Percentiles rank a stretch among this genome's conserved stretches.
phyloP scores from a whole-genome alignment of 2,329 filamentous ascomycete genomes.

The Colletotrichum navitas region DNA sequence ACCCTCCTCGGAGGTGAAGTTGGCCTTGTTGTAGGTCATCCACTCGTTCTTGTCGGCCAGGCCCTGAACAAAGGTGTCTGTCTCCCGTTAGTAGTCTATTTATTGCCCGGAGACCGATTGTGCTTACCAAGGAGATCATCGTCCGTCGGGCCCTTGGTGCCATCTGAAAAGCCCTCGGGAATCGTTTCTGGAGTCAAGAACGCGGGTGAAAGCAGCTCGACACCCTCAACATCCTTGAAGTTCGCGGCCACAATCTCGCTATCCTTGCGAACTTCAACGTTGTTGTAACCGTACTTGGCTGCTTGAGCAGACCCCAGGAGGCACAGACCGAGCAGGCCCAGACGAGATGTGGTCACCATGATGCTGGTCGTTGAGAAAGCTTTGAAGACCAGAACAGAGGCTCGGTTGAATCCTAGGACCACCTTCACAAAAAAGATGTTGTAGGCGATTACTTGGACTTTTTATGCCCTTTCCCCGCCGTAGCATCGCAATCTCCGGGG shows the following conservation, averaged over 20 bases:
- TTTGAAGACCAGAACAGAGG: not conserved
- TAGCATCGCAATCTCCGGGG: not conserved
- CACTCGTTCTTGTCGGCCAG: slow-evolving; percentile 45
- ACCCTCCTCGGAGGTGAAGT: slow-evolving; percentile 45
- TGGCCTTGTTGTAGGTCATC: slow-evolving; percentile 45
- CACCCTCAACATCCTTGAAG: slow-evolving; percentile 36
- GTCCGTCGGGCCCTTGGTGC: slow-evolving; percentile 48
- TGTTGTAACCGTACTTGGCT: slow-evolving; percentile 42
- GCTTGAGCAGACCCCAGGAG: slow-evolving; percentile 33
- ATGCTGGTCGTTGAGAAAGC: not conserved
- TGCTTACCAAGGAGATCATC: slow-evolving; percentile 39
- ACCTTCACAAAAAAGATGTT: not conserved
- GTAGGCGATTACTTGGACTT: not conserved
- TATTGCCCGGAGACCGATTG: no score
- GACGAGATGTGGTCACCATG: slow-evolving; percentile 27
- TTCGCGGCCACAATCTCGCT: slow-evolving; percentile 33
- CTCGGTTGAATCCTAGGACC: not conserved
- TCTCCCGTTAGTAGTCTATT: not conserved
- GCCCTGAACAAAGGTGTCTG: slow-evolving; percentile 44
- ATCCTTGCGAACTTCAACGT: slow-evolving; percentile 38
- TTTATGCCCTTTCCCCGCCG: not conserved
- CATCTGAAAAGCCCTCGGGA: slow-evolving; percentile 46
- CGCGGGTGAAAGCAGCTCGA: slow-evolving; percentile 47
- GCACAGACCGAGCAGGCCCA: slow-evolving; percentile 36
- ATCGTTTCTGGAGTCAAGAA: slow-evolving; percentile 45